phyloP scores from a whole-genome alignment of 2,329 filamentous ascomycete genomes.

The Rhynchosporium secalis region DNA sequence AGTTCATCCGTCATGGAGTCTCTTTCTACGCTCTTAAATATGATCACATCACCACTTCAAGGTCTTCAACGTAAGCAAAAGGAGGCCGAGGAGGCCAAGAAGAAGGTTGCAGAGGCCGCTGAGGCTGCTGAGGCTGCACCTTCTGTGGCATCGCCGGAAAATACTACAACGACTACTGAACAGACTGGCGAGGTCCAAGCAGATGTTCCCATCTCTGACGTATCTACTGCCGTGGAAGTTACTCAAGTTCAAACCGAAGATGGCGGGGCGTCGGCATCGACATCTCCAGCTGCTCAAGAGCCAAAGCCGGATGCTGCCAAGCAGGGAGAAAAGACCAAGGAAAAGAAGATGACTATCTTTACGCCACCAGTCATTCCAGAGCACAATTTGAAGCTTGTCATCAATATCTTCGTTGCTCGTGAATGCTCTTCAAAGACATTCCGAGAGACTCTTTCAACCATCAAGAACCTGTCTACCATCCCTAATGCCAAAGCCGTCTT shows the following conservation, averaged over 20 bases:
- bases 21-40: conserved; percentile 81
- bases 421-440: conserved; percentile 98
- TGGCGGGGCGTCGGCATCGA: conserved; percentile 27
- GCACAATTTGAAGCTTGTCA: conserved; percentile 87
- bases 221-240: conserved; percentile 18
- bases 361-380: conserved; percentile 84
- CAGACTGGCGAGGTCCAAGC: conserved; percentile 19
- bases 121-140: conserved; percentile 29
- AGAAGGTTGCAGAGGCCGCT: conserved; percentile 38
- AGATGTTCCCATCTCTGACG: conserved; percentile 23
- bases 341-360: conserved; percentile 51
- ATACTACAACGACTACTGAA: conserved; percentile 26
- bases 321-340: conserved; percentile 34
- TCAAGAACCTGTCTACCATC: conserved; percentile 94
- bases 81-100: conserved; percentile 60
- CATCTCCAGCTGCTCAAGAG: conserved; percentile 10
- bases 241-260: conserved; percentile 24
- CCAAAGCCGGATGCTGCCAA: conserved; percentile 12
- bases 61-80: conserved; percentile 81
- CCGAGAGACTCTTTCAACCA: conserved; percentile 95
- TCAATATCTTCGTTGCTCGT: conserved; percentile 92
- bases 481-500: conserved; percentile 87
- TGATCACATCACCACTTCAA: conserved; percentile 83
- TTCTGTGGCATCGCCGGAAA: conserved; percentile 29
- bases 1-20: conserved; percentile 97